Evolutionary conservation across 1,139 yeast species (phyloP), one percentile per base, ranked within the genome.

Genomic region (Yarrowia galli): DNA sequence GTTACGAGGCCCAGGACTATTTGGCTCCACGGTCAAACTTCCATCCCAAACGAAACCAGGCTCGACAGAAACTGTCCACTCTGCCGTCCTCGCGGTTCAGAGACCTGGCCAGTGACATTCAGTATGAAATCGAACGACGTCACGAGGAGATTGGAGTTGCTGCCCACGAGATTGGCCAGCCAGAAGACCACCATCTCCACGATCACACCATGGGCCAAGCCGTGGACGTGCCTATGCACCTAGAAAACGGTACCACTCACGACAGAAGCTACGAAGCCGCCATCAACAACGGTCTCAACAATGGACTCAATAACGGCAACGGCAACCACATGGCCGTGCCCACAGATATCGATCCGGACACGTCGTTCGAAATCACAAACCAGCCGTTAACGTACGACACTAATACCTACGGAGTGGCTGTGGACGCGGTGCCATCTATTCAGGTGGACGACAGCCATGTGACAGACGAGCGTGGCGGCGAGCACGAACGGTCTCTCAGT

Each of bases 21-120:
- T 73, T 75, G n/a, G 71, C 72, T 6, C 74, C 76, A 10, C 71
- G 74, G 1, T 69, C 69, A 3, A 74, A 73, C 38, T 92, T 92
- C 79, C 99, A 96, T 76, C 96, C 97, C 43, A 93, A 92, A 76
- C 84, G 99, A 75, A 96, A 96, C 77, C 97, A 92, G 78, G 99
- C 99, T 3, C 85, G 99, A 73, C 93, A 91, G 76, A 95, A 93
- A 78, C 83, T 96, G 72, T 90, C 98, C 2, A 87, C 92, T 56
- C 84, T 96, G 70, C 96, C 97, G 0, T 88, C 89, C 68, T 79
- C 88, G 13, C 80, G 98, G 70, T 95, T 95, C 79, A 89, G 89
- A 74, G 99, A 95, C 77, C 84, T 96, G 75, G 97, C 92, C 15
- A 88, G 91, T 68, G 99, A 96, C 77, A 93, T 95, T 60, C 82